Conservation (phyloP, 768 basidiomycete species). For the Termitomyces sp. region DNA sequence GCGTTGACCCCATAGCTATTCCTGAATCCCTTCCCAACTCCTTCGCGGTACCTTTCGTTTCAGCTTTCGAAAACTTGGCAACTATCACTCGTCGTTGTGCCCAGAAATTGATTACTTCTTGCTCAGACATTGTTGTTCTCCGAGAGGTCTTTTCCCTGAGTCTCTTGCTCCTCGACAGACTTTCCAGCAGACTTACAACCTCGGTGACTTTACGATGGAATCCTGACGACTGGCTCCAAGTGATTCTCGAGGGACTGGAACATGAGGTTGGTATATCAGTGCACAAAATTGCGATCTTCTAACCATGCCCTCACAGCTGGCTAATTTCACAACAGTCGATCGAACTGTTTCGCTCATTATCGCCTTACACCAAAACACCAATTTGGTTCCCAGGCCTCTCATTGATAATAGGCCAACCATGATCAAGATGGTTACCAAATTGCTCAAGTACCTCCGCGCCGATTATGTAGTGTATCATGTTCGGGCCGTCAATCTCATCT, state of each 20-base stretch:
- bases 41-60: slow-evolving; percentile 48
- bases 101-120: slow-evolving; percentile 28
- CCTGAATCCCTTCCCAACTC: slow-evolving; percentile 21
- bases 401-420: slow-evolving; percentile 57
- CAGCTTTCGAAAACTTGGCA: slow-evolving; percentile 54
- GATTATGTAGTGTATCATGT: slow-evolving; percentile 72
- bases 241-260: slow-evolving; percentile 51
- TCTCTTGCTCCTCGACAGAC: slow-evolving; percentile 47
- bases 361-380: slow-evolving; percentile 47
- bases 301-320: slow-evolving; percentile 33
- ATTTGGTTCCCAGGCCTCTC: slow-evolving; percentile 48
- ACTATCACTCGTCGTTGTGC: slow-evolving; percentile 47
- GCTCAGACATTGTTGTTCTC: slow-evolving; percentile 27
- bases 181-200: slow-evolving; percentile 43
- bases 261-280: slow-evolving; percentile 42
- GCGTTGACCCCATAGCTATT: slow-evolving; percentile 29
- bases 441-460: slow-evolving; percentile 72
- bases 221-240: slow-evolving; percentile 59
- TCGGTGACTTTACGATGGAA: slow-evolving; percentile 51
- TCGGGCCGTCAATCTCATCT: slow-evolving; percentile 78
- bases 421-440: slow-evolving; percentile 59
- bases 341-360: slow-evolving; percentile 55
- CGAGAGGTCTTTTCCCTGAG: slow-evolving; percentile 53
- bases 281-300: slow-evolving; percentile 3
- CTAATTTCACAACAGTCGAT: slow-evolving; percentile 69